A percentile compares a stretch with the other conserved stretches of the same genome.
These are phyloP conservation scores for Gossypium davidsonii DNA, from an alignment of 441 rosid genomes.

Conservation along the genomic window DNA sequence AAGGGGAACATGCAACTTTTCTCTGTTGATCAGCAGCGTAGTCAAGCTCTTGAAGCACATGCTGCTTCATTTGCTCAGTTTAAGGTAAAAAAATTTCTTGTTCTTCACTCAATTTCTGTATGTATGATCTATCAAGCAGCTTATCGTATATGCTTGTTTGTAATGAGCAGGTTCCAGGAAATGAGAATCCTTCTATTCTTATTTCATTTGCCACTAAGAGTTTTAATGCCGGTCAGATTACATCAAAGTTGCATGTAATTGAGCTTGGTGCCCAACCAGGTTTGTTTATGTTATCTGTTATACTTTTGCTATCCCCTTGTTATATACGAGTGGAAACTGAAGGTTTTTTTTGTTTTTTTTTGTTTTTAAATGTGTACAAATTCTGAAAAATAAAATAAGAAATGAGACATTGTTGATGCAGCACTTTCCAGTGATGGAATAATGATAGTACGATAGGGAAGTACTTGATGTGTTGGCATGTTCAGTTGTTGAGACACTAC, in stretches of 20 bases:
- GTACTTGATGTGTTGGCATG: background rate
- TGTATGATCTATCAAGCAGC: background rate
- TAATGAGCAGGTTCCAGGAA: conserved; percentile 72
- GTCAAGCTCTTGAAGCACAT: conserved; percentile 99
- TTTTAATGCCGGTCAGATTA: conserved; percentile 83
- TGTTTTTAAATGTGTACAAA: too few relatives aligned
- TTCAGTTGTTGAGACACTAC: background rate
- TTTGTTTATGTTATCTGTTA: conserved; percentile 22
- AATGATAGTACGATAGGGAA: background rate
- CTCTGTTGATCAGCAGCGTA: conserved; percentile 97
- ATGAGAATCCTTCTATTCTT: conserved; percentile 85
- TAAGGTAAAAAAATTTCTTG: conserved; percentile 39
- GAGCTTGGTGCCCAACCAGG: conserved; percentile 99
- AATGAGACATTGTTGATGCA: background rate
- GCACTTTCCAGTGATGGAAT: background rate
- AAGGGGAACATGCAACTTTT: conserved; percentile 99
- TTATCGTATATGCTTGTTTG: background rate
- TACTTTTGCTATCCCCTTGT: background rate
- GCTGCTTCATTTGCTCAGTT: conserved; percentile 95
- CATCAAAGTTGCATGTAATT: conserved; percentile 90
- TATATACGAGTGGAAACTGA: background rate
- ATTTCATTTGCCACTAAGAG: conserved; percentile 86
- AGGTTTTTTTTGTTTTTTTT: background rate
- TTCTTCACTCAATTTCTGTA: background rate
- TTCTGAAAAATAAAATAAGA: background rate